phyloP scores from a whole-genome alignment of 768 basidiomycete genomes.

The Epithele typhae region DNA sequence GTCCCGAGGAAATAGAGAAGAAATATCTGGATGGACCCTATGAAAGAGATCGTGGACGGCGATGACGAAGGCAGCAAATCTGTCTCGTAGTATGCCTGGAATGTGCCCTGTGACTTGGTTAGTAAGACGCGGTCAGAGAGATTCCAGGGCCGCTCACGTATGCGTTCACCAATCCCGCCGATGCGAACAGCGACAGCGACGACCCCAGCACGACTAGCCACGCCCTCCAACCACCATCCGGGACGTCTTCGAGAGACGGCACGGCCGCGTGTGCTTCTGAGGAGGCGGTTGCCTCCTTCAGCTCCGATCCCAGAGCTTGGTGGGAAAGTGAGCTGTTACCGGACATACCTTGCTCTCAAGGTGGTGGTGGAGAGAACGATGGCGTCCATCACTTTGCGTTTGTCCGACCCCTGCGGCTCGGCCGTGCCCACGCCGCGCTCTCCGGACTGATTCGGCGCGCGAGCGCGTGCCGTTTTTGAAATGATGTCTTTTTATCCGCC shows the following conservation, averaged over 20 bases:
- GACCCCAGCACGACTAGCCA: slow-evolving; percentile 22
- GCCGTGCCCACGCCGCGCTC: too few relatives aligned
- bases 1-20: slow-evolving; percentile 23
- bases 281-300: too few relatives aligned
- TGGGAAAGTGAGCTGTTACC: too few relatives aligned
- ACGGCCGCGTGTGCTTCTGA: not conserved
- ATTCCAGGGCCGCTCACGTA: slow-evolving; percentile 12
- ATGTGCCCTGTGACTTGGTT: slow-evolving; percentile 20
- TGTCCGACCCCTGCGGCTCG: too few relatives aligned
- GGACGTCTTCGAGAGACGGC: slow-evolving; percentile 8
- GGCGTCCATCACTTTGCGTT: too few relatives aligned
- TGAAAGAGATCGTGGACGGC: slow-evolving; percentile 24
- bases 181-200: slow-evolving; percentile 16
- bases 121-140: not conserved
- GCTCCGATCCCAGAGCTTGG: too few relatives aligned
- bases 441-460: too few relatives aligned
- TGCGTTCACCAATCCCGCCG: slow-evolving; percentile 18
- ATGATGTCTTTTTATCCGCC: too few relatives aligned
- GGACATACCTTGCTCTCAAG: too few relatives aligned
- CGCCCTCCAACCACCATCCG: slow-evolving; percentile 25
- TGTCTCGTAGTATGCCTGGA: slow-evolving; percentile 24
- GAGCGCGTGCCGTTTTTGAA: too few relatives aligned
- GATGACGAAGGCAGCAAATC: slow-evolving; percentile 20
- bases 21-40: slow-evolving; percentile 25
- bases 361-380: too few relatives aligned